Conservation (phyloP, 352 stramenopile species). For the Pythium insidiosum region DNA sequence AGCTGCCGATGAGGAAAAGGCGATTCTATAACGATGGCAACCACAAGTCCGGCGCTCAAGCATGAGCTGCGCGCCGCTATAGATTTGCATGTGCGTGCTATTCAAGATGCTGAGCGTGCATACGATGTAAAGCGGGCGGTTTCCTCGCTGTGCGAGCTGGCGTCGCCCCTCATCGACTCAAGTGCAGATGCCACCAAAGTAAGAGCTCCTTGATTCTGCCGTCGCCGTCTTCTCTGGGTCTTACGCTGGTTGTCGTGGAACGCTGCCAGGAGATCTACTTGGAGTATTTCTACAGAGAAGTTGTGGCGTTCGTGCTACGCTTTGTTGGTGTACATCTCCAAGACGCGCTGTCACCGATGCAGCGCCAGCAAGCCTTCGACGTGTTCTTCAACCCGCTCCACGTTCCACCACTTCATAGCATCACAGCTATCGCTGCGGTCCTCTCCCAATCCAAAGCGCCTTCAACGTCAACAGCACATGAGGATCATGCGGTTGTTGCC, state of each 20-base stretch:
- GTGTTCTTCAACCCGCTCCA: slow-evolving; percentile 37
- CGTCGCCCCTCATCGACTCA: not conserved
- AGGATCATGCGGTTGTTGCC: slow-evolving; percentile 6
- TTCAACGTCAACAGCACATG: not conserved
- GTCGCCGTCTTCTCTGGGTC: not conserved
- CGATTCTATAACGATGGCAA: no score
- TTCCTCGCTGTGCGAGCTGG: not conserved
- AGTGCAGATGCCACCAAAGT: not conserved
- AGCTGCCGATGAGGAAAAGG: no score
- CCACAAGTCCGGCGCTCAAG: no score
- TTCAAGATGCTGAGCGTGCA: not conserved
- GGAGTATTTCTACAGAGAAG: slow-evolving; percentile 46
- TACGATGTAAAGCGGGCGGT: not conserved
- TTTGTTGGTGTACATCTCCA: slow-evolving; percentile 51
- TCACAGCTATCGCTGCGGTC: slow-evolving; percentile 24
- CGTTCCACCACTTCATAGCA: slow-evolving; percentile 24
- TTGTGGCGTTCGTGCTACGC: slow-evolving; percentile 35
- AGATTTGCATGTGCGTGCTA: not conserved
- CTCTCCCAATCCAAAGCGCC: slow-evolving; percentile 24
- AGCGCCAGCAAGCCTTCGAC: slow-evolving; percentile 40
- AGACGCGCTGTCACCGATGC: slow-evolving; percentile 28
- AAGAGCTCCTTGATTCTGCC: no score
- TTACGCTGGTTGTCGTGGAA: not conserved
- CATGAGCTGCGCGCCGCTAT: not conserved
- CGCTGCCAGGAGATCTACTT: slow-evolving; percentile 40